Conservation (phyloP, 306 rosid species). For the Vicia faba region DNA sequence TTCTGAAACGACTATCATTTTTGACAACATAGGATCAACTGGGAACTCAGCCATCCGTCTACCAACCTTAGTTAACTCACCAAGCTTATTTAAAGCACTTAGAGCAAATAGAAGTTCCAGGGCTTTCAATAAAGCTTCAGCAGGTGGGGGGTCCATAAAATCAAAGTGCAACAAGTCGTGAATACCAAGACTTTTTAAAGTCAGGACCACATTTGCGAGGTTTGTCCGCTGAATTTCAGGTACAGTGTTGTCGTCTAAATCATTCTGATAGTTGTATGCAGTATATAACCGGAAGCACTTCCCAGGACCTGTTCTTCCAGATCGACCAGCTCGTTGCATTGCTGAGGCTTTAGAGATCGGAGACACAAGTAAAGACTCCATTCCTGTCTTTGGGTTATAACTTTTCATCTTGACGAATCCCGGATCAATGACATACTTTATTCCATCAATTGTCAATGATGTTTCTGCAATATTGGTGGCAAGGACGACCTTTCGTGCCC, state of each 20-base stretch:
- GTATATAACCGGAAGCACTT: slow-evolving; percentile 91
- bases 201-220: slow-evolving; percentile 88
- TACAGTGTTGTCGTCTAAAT: slow-evolving; percentile 83
- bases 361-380: slow-evolving; percentile 81
- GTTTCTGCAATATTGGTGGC: slow-evolving; percentile 99
- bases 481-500: slow-evolving; percentile 93
- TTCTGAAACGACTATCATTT: slow-evolving; percentile 93
- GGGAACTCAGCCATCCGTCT: slow-evolving; percentile 98
- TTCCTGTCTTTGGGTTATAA: slow-evolving; percentile 82
- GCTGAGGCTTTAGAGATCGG: slow-evolving; percentile 99
- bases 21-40: slow-evolving; percentile 91
- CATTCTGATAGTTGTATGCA: slow-evolving; percentile 68
- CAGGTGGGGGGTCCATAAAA: slow-evolving; percentile 98
- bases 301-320: slow-evolving; percentile 98
- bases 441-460: slow-evolving; percentile 93
- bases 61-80: slow-evolving; percentile 89
- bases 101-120: slow-evolving; percentile 85
- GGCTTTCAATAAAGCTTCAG: slow-evolving; percentile 90
- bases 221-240: slow-evolving; percentile 95
- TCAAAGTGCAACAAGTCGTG: slow-evolving; percentile 80
- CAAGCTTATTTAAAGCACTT: slow-evolving; percentile 82
- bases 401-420: slow-evolving; percentile 74
- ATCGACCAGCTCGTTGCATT: slow-evolving; percentile 90
- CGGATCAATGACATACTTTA: slow-evolving; percentile 94
- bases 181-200: slow-evolving; percentile 88